Percentiles rank a stretch among this genome's conserved stretches.
These are phyloP conservation scores for Quercus phellos DNA, from an alignment of 331 rosid species.

Conservation along the genomic window DNA sequence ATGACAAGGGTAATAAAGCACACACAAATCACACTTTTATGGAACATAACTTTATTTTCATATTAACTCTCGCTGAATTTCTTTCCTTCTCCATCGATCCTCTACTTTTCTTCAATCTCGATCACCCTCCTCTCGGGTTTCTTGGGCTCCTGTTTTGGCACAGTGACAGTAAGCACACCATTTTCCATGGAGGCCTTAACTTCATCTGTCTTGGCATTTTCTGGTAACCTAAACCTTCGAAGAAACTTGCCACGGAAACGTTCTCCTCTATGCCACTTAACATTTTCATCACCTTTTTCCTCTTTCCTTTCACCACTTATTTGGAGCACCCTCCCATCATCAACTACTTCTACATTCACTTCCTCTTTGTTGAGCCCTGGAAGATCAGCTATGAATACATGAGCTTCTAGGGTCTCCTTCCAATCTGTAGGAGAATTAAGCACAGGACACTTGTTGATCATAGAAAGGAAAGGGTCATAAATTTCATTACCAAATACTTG, in stretches of 20 bases:
- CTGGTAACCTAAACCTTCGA: constrained; percentile 43
- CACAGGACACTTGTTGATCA: constrained; percentile 45
- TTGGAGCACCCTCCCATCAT: constrained; percentile 36
- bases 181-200: constrained; percentile 45
- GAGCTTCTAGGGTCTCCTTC: constrained; percentile 49
- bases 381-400: constrained; percentile 34
- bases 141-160: constrained; percentile 46
- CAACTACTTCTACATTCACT: constrained; percentile 40
- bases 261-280: constrained; percentile 39
- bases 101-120: constrained; percentile 36
- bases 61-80: neutral
- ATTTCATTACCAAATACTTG: constrained; percentile 30
- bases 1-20: neutral
- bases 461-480: constrained; percentile 46
- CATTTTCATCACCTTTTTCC: constrained; percentile 3
- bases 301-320: constrained; percentile 43
- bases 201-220: constrained; percentile 42
- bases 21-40: neutral
- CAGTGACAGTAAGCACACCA: constrained; percentile 39
- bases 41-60: neutral
- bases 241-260: constrained; percentile 46
- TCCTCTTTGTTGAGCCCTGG: constrained; percentile 50
- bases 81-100: neutral
- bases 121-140: constrained; percentile 33
- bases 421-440: constrained; percentile 54